Conservation (phyloP, 768 basidiomycete genomes). For the Xerocomus potaroensis region DNA sequence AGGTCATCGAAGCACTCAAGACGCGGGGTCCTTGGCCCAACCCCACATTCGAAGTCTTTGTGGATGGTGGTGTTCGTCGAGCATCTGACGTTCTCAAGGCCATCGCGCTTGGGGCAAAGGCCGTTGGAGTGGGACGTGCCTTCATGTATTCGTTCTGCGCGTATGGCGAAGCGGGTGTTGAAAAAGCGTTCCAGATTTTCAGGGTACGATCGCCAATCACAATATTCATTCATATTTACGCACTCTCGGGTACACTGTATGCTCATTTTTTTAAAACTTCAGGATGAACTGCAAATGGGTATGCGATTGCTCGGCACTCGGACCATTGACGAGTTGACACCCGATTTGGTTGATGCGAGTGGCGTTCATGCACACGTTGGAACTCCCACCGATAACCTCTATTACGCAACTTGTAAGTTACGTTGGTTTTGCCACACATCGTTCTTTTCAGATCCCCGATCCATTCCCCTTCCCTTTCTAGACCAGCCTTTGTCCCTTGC, state of each 20-base stretch:
- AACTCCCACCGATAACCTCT: constrained; percentile 28
- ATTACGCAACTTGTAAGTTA: constrained; percentile 31
- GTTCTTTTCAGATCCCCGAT: too few species aligned
- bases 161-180: constrained; percentile 85
- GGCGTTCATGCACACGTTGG: constrained; percentile 28
- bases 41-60: constrained; percentile 73
- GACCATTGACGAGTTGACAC: constrained; percentile 70
- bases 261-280: not conserved
- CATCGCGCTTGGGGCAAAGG: constrained; percentile 76
- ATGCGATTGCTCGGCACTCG: constrained; percentile 86
- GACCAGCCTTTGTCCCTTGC: constrained; percentile 31
- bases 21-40: constrained; percentile 71
- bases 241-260: too few species aligned
- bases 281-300: constrained; percentile 98
- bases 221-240: too few species aligned
- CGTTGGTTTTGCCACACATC: too few species aligned
- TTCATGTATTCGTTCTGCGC: constrained; percentile 83
- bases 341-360: constrained; percentile 81
- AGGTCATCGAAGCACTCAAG: constrained; percentile 69
- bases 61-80: constrained; percentile 90
- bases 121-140: constrained; percentile 75
- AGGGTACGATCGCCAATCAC: constrained; percentile 38
- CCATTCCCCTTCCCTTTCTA: constrained; percentile 4
- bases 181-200: constrained; percentile 73
- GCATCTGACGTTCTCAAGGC: constrained; percentile 87